Evolutionary conservation across 441 rosid genomes (phyloP).

Genomic region (Manihot esculenta): DNA sequence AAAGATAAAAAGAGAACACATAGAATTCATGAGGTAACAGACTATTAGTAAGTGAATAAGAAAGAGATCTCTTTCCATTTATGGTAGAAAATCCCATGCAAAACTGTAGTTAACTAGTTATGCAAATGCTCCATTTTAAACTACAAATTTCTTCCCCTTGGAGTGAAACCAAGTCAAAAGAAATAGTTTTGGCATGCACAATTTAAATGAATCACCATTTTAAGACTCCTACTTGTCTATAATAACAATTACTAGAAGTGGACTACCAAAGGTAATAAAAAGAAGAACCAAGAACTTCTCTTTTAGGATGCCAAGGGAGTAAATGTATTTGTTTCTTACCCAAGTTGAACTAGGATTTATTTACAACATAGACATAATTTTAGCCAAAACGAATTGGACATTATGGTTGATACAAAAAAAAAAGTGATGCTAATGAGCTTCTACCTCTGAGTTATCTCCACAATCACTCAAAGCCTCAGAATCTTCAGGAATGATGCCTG

Average conservation of each 20-base stretch:
- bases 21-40: neutral
- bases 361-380: slow-evolving; percentile 6
- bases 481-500: slow-evolving; percentile 35
- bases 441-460: slow-evolving; percentile 56
- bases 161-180: neutral
- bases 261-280: no score
- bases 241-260: no score
- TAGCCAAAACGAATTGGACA: neutral
- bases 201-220: neutral
- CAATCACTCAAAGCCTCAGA: slow-evolving; percentile 15
- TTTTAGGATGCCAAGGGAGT: neutral
- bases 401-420: slow-evolving; percentile 4
- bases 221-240: no score
- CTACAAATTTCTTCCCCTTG: neutral
- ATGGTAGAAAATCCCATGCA: no score
- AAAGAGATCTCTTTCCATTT: no score
- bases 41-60: neutral
- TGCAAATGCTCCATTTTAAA: slow-evolving; percentile 8
- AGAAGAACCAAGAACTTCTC: neutral
- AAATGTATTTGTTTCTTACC: neutral
- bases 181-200: neutral
- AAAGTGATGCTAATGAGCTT: slow-evolving; percentile 15
- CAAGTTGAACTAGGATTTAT: neutral
- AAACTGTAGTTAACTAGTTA: no score
- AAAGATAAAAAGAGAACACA: neutral